Percentiles rank a stretch among this genome's conserved stretches.
phyloP scores from a whole-genome alignment of 306 rosid genomes.

The Acacia acuminata region DNA sequence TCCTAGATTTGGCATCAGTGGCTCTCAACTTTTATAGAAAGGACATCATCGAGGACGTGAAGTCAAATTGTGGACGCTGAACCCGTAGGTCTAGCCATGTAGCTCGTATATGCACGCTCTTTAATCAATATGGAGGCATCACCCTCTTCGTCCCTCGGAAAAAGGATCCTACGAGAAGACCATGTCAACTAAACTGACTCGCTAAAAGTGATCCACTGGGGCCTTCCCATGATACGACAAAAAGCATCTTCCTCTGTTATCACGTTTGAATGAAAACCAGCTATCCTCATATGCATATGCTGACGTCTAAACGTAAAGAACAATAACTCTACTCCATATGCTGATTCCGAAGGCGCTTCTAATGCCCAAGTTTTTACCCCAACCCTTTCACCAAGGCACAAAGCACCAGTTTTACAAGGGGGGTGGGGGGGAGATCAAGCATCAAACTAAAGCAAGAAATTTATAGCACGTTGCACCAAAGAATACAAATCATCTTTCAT shows the following conservation, averaged over 20 bases:
- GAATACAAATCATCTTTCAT: not conserved
- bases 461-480: not conserved
- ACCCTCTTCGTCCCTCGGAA: not conserved
- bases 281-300: constrained; percentile 32
- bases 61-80: not conserved
- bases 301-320: not conserved
- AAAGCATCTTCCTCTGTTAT: not conserved
- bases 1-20: not conserved
- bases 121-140: not conserved
- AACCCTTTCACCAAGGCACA: constrained; percentile 1
- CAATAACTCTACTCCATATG: not conserved
- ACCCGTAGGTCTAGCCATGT: no score
- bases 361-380: not conserved
- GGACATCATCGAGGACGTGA: not conserved
- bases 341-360: not conserved
- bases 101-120: not conserved
- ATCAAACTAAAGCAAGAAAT: not conserved
- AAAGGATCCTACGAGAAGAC: not conserved
- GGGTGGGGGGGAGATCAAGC: not conserved
- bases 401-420: constrained; percentile 14
- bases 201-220: not conserved
- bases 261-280: constrained; percentile 75
- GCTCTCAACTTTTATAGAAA: not conserved
- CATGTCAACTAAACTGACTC: not conserved
- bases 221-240: not conserved